These are phyloP conservation scores for Tetrapisispora iriomotensis DNA, from an alignment of 805 yeast species.

Conservation along the genomic window DNA sequence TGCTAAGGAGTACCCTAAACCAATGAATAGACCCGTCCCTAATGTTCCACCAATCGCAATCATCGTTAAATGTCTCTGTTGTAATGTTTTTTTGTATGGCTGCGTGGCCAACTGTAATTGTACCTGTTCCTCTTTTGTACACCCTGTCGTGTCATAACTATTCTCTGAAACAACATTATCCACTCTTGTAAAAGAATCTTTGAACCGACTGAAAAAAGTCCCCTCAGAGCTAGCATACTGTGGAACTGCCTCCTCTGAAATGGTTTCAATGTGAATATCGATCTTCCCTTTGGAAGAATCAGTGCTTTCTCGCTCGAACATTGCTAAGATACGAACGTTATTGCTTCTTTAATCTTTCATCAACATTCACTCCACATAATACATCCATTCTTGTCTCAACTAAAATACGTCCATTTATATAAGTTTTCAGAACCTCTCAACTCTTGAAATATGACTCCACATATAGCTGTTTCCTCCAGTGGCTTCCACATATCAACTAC, in stretches of 20 bases:
- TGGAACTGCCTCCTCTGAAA: background rate
- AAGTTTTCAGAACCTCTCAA: too few relatives aligned
- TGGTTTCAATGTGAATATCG: background rate
- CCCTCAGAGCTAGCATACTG: background rate
- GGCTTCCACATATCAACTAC: too few relatives aligned
- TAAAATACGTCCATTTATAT: too few relatives aligned
- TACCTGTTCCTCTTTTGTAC: conserved; percentile 2
- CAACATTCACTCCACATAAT: too few relatives aligned
- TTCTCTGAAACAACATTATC: background rate
- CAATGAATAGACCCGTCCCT: conserved; percentile 61
- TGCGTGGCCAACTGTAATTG: conserved; percentile 3
- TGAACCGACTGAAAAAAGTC: background rate
- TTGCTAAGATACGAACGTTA: too few relatives aligned
- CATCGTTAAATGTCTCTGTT: conserved; percentile 12
- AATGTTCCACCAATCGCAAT: conserved; percentile 73
- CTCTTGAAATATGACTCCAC: too few relatives aligned
- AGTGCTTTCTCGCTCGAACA: background rate
- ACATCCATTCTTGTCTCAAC: too few relatives aligned
- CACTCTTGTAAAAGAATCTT: conserved; percentile 5
- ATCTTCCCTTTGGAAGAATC: background rate
- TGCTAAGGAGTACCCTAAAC: conserved; percentile 38
- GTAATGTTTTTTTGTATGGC: conserved; percentile 7
- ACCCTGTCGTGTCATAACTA: background rate
- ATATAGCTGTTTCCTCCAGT: too few relatives aligned
- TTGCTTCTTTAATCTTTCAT: too few relatives aligned